Conservation (phyloP, 2,329 filamentous ascomycete species). For the Monilinia vaccinii-corymbosi region DNA sequence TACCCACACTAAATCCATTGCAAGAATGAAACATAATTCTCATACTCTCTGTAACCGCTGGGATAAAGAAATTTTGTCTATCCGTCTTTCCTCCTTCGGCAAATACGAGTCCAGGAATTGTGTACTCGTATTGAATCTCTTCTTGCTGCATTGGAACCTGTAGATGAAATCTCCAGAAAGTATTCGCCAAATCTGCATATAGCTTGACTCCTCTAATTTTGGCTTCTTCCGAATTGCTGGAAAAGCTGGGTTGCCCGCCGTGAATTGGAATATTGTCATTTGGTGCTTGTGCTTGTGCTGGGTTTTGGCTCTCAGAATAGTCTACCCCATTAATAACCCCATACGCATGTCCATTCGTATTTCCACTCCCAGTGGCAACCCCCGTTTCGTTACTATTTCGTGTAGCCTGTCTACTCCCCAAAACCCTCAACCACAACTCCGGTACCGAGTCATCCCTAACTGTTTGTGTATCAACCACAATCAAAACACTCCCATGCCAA, state of each 20-base stretch:
- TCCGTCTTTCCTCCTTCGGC: constrained; percentile 45
- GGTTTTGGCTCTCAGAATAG: constrained; percentile 25
- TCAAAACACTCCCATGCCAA: constrained; percentile 80
- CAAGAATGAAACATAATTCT: constrained; percentile 98
- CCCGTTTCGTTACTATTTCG: constrained; percentile 23
- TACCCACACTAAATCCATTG: constrained; percentile 89
- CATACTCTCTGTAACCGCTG: constrained; percentile 78
- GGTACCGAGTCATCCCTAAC: constrained; percentile 45
- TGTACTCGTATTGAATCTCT: constrained; percentile 74
- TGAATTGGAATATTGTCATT: neutral
- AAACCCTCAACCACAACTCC: constrained; percentile 42
- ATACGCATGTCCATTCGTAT: constrained; percentile 14
- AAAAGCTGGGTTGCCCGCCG: neutral
- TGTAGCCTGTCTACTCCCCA: constrained; percentile 7
- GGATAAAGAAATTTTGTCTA: constrained; percentile 73
- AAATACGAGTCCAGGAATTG: constrained; percentile 57
- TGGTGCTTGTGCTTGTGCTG: neutral
- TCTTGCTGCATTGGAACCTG: constrained; percentile 61
- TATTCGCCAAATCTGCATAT: constrained; percentile 58
- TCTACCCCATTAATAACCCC: constrained; percentile 27
- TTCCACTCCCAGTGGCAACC: neutral
- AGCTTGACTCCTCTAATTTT: constrained; percentile 48
- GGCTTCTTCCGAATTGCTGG: constrained; percentile 17
- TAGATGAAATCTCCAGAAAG: constrained; percentile 90
- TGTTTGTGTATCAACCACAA: constrained; percentile 67